A percentile compares a stretch with the other conserved stretches of the same genome.
Evolutionary conservation across 2,329 filamentous ascomycete species (phyloP).

Genomic region (Elsinoe batatas): DNA sequence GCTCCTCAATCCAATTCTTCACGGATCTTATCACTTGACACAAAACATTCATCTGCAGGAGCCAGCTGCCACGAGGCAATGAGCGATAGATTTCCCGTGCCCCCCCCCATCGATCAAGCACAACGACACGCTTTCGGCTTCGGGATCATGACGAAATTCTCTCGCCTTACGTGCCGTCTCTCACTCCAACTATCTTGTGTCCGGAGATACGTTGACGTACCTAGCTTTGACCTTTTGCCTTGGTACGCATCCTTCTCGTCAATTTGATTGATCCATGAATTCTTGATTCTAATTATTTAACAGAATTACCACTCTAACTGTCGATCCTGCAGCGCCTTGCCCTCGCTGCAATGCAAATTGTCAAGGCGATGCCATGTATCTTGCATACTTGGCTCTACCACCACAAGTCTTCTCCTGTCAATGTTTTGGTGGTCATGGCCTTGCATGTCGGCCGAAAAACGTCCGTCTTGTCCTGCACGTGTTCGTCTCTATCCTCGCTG

Average conservation of each 20-base stretch:
- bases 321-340: background rate
- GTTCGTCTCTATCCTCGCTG: background rate
- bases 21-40: too few relatives aligned
- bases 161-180: background rate
- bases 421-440: background rate
- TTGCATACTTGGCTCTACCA: conserved; percentile 9
- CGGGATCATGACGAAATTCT: background rate
- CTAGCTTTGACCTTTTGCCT: background rate
- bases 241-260: background rate
- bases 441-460: conserved; percentile 4
- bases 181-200: background rate
- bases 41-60: too few relatives aligned
- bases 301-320: background rate
- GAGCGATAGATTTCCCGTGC: background rate
- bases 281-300: background rate
- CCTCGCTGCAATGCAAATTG: background rate
- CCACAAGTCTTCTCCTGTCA: conserved; percentile 3
- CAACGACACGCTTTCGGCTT: background rate
- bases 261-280: background rate
- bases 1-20: too few relatives aligned
- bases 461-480: conserved; percentile 6
- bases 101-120: background rate
- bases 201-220: background rate
- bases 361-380: conserved; percentile 4
- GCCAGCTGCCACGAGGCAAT: background rate